Conservation (phyloP, 2,329 filamentous ascomycete genomes). For the Neofusicoccum umdonicola region DNA sequence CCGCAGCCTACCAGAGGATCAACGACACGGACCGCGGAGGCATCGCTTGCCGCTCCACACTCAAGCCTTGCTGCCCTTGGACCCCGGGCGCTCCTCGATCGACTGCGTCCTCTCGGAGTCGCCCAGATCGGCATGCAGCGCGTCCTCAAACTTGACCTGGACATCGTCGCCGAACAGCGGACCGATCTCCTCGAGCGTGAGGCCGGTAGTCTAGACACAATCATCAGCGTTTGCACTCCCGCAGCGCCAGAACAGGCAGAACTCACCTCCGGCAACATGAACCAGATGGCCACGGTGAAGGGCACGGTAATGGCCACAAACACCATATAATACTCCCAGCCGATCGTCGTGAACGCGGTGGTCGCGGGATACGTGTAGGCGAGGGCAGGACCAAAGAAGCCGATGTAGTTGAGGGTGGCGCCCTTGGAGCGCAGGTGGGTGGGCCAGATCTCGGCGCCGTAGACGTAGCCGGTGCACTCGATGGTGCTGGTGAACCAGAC, state of each 20-base stretch:
- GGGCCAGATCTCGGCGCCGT: conserved; percentile 36
- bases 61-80: not conserved
- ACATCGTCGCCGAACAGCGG: conserved; percentile 32
- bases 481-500: conserved; percentile 27
- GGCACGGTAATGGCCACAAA: conserved; percentile 27
- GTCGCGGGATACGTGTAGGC: conserved; percentile 21
- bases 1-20: too few species aligned
- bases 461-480: conserved; percentile 32
- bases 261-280: conserved; percentile 24
- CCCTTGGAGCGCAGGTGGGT: conserved; percentile 31
- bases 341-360: conserved; percentile 26
- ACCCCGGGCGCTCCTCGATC: not conserved
- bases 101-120: not conserved
- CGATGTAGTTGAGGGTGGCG: conserved; percentile 21
- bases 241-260: too few species aligned
- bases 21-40: too few species aligned
- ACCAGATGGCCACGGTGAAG: conserved; percentile 25
- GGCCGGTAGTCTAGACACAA: conserved; percentile 22
- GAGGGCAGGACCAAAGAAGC: conserved; percentile 27
- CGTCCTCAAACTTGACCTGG: conserved; percentile 25
- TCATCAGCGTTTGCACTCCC: too few species aligned
- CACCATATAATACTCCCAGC: conserved; percentile 34
- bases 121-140: conserved; percentile 9
- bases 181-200: conserved; percentile 34
- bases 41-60: too few species aligned